Conservation (phyloP, 768 basidiomycete genomes). For the Symmetrospora coprosmae region DNA sequence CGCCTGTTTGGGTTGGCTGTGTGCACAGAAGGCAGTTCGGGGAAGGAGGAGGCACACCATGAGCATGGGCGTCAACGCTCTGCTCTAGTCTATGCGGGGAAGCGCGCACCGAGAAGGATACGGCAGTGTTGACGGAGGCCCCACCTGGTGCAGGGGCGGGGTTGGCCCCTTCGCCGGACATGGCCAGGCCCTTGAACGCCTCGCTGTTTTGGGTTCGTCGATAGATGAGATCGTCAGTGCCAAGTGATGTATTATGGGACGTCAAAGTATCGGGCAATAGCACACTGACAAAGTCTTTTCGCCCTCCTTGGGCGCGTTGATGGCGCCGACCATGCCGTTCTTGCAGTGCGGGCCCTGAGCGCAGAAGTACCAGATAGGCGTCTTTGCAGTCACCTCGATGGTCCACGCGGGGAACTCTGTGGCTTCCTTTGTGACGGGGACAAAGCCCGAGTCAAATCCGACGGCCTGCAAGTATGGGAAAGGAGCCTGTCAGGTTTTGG, state of each 20-base stretch:
- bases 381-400: conserved; percentile 13
- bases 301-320: conserved; percentile 24
- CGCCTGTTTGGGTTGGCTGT: background rate
- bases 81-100: too few relatives aligned
- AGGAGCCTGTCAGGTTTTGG: background rate
- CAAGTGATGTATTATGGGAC: too few relatives aligned
- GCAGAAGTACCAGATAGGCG: conserved; percentile 28
- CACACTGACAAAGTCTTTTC: conserved; percentile 10
- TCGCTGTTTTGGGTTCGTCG: conserved; percentile 1
- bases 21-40: background rate
- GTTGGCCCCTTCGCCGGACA: background rate
- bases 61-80: background rate
- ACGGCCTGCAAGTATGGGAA: background rate
- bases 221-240: too few relatives aligned
- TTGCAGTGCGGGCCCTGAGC: conserved; percentile 25
- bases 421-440: conserved; percentile 21
- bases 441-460: conserved; percentile 23
- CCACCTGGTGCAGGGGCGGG: background rate
- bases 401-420: conserved; percentile 26
- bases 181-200: conserved; percentile 11
- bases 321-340: conserved; percentile 27
- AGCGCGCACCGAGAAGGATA: too few relatives aligned
- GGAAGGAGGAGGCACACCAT: too few relatives aligned
- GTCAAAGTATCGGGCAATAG: background rate
- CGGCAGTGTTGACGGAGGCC: too few relatives aligned